Evolutionary conservation across 2,329 filamentous ascomycete species (phyloP).

Genomic region (Exophiala mesophila): DNA sequence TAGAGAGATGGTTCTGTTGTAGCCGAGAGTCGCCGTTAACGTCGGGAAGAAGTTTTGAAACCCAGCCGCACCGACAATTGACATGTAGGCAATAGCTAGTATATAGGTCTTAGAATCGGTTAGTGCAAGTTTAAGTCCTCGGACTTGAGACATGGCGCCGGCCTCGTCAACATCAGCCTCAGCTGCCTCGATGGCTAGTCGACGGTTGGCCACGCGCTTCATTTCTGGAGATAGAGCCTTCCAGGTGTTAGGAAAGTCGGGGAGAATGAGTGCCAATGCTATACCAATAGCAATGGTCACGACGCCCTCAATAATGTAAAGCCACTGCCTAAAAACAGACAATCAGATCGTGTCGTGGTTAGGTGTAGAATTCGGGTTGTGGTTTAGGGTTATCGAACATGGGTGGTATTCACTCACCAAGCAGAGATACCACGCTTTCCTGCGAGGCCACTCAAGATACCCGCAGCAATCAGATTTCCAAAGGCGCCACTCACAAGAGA

Average conservation of each 20-base stretch:
- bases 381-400: no score
- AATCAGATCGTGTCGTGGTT: constrained; percentile 14
- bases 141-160: constrained; percentile 44
- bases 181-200: constrained; percentile 48
- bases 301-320: constrained; percentile 37
- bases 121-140: constrained; percentile 49
- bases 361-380: no score
- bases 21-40: constrained; percentile 43
- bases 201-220: constrained; percentile 43
- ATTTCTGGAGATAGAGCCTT: constrained; percentile 40
- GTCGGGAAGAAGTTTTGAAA: constrained; percentile 57
- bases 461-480: constrained; percentile 50
- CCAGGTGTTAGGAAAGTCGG: constrained; percentile 44
- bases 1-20: constrained; percentile 44
- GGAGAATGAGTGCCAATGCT: constrained; percentile 32
- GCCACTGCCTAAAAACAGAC: constrained; percentile 23
- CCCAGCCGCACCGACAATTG: constrained; percentile 47
- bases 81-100: constrained; percentile 46
- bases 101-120: constrained; percentile 39
- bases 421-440: constrained; percentile 33
- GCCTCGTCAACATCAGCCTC: constrained; percentile 47
- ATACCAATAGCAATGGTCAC: constrained; percentile 35
- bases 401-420: constrained; percentile 31
- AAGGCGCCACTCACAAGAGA: constrained; percentile 48
- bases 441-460: constrained; percentile 42